These are phyloP conservation scores for Apiospora marii DNA, from an alignment of 2,329 filamentous ascomycete species.

Conservation along the genomic window DNA sequence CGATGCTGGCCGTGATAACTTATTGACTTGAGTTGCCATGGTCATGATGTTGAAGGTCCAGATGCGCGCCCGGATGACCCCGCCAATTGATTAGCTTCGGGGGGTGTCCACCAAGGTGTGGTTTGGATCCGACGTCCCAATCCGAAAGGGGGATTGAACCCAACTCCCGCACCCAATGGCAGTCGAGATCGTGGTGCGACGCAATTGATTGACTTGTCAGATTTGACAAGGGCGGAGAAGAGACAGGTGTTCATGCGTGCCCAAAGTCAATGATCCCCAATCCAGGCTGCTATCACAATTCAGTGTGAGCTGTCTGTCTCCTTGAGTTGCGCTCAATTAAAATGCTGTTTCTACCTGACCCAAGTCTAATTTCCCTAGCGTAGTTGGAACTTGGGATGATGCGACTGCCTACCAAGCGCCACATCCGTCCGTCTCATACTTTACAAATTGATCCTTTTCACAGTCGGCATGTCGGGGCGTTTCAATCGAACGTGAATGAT, in stretches of 20 bases:
- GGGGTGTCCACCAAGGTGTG: background rate
- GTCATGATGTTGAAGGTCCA: background rate
- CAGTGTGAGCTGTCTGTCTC: background rate
- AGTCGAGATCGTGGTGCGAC: background rate
- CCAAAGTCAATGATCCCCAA: background rate
- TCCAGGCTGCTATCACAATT: background rate
- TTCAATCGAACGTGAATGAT: background rate
- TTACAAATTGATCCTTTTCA: background rate
- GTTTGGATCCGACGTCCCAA: background rate
- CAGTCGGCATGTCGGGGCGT: background rate
- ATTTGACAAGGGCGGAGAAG: background rate
- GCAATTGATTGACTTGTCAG: background rate
- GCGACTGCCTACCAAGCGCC: background rate
- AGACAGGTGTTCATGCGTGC: constrained; percentile 5
- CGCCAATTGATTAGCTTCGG: background rate
- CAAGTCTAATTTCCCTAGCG: background rate
- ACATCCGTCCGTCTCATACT: background rate
- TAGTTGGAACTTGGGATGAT: background rate
- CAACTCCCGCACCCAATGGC: background rate
- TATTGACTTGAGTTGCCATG: background rate
- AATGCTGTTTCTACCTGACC: background rate
- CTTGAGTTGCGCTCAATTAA: background rate
- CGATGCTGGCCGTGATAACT: background rate
- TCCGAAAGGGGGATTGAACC: background rate
- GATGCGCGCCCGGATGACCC: background rate